Evolutionary conservation across 257 asterid genomes (phyloP).

Genomic region (Solanum rostratum): DNA sequence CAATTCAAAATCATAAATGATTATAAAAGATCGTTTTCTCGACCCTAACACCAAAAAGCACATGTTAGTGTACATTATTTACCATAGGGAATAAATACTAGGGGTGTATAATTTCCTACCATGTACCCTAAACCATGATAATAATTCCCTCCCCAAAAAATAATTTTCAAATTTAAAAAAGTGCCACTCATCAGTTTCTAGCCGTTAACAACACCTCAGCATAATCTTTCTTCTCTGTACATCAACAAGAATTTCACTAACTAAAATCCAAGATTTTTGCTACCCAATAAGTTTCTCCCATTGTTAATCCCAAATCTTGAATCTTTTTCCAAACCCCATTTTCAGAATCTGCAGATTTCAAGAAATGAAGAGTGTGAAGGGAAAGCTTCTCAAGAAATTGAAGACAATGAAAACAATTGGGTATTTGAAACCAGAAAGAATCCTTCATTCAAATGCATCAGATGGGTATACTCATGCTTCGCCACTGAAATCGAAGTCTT

Average conservation of each 20-base stretch:
- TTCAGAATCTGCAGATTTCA: neutral
- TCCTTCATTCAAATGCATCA: constrained; percentile 47
- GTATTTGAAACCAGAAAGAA: constrained; percentile 56
- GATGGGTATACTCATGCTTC: constrained; percentile 40
- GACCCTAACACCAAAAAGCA: neutral
- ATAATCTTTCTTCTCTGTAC: neutral
- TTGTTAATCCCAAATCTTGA: neutral
- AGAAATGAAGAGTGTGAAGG: constrained; percentile 67
- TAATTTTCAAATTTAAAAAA: constrained; percentile 34
- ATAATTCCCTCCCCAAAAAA: constrained; percentile 30
- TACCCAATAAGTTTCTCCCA: neutral
- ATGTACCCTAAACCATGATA: neutral
- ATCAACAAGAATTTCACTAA: neutral
- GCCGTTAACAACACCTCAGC: neutral
- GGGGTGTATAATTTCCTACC: neutral
- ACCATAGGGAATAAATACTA: neutral
- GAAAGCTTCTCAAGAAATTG: constrained; percentile 68
- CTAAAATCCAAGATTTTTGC: neutral
- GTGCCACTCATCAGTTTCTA: neutral
- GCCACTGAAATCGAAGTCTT: constrained; percentile 14
- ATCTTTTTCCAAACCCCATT: neutral
- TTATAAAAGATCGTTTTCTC: neutral
- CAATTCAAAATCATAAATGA: neutral
- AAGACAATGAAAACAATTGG: constrained; percentile 70
- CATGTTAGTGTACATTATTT: neutral